A percentile compares a stretch with the other conserved stretches of the same genome.
phyloP scores from a whole-genome alignment of 768 basidiomycete genomes.

The Ephemerocybe angulata region DNA sequence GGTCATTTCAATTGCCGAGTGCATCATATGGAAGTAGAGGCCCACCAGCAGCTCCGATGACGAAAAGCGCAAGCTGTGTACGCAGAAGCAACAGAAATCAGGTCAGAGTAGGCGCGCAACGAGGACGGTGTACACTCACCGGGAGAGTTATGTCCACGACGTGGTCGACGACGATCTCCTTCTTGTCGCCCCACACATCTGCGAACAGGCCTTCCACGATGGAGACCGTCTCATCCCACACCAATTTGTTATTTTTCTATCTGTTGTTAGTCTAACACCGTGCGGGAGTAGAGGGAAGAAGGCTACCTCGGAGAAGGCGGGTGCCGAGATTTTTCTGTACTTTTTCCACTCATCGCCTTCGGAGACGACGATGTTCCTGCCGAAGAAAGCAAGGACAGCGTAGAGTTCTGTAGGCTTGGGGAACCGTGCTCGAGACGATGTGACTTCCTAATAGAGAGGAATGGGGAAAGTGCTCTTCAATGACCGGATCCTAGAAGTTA shows the following conservation, averaged over 20 bases:
- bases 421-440: conserved; percentile 46
- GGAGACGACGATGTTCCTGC: conserved; percentile 59
- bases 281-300: neutral
- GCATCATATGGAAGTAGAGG: neutral
- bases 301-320: conserved; percentile 63
- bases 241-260: conserved; percentile 45
- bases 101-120: neutral
- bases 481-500: neutral
- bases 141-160: conserved; percentile 51
- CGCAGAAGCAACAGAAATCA: conserved; percentile 7
- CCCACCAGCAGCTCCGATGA: conserved; percentile 52
- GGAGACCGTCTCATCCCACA: conserved; percentile 44
- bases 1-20: neutral
- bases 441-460: conserved; percentile 41
- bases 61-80: conserved; percentile 49
- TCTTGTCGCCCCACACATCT: conserved; percentile 45
- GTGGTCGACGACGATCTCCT: conserved; percentile 38
- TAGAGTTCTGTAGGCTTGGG: conserved; percentile 55
- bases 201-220: conserved; percentile 41
- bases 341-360: conserved; percentile 67
- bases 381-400: conserved; percentile 44
- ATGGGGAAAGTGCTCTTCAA: too few relatives aligned
- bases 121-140: conserved; percentile 26
- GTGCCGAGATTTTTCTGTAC: conserved; percentile 57
- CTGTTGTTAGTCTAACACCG: neutral